phyloP scores from a whole-genome alignment of 192 early-diverging fungal genomes.

The Spizellomyces punctatus region DNA sequence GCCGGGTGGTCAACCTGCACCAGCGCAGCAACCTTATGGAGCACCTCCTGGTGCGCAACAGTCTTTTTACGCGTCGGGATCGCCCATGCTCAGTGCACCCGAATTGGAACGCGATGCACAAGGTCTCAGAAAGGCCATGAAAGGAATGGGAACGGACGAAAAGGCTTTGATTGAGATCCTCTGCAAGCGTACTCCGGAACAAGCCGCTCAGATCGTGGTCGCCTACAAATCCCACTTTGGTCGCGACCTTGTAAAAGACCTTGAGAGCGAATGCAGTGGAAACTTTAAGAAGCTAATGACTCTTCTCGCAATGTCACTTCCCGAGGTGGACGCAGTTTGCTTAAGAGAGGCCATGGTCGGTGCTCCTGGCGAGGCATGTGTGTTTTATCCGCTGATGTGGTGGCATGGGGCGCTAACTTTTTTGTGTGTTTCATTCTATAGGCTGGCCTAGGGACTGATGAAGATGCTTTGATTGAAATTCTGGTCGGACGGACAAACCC shows the following conservation, averaged over 20 bases:
- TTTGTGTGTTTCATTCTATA: neutral
- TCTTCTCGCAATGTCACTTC: conserved; percentile 9
- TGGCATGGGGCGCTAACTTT: neutral
- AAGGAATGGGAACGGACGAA: conserved; percentile 44
- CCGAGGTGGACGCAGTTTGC: conserved; percentile 32
- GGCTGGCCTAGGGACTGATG: conserved; percentile 45
- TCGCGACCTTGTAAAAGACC: conserved; percentile 28
- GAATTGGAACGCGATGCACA: conserved; percentile 26
- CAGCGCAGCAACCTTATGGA: conserved; percentile 20
- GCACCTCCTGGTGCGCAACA: neutral
- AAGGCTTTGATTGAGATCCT: conserved; percentile 44
- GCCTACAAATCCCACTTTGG: conserved; percentile 39
- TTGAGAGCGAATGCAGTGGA: conserved; percentile 39
- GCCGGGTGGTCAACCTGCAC: neutral
- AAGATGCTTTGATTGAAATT: conserved; percentile 52
- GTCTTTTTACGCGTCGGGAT: conserved; percentile 15
- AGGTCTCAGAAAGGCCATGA: conserved; percentile 36
- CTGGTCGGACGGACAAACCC: conserved; percentile 53
- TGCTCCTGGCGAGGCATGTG: conserved; percentile 17
- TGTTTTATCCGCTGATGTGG: neutral
- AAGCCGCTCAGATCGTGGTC: conserved; percentile 35
- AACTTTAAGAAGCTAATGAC: conserved; percentile 40
- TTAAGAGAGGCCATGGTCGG: conserved; percentile 37
- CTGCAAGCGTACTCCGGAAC: conserved; percentile 39
- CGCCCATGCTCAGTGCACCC: conserved; percentile 6